phyloP scores from a whole-genome alignment of 257 asterid species.

The Cruciata laevipes region DNA sequence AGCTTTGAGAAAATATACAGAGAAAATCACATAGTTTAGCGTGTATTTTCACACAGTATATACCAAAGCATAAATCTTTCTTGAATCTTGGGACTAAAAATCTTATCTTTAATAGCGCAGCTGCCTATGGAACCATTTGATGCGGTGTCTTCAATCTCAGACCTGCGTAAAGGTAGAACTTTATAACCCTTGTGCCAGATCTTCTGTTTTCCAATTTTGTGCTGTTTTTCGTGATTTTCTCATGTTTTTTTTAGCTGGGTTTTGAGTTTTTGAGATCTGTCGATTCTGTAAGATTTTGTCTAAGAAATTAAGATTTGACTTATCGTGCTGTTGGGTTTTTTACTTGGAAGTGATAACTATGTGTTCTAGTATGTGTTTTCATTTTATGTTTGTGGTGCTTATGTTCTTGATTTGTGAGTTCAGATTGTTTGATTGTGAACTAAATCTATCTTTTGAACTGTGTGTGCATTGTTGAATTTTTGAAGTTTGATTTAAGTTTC shows the following conservation, averaged over 20 bases:
- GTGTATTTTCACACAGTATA: background rate
- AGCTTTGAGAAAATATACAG: slow-evolving; percentile 8
- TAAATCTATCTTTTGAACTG: background rate
- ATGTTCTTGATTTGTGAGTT: background rate
- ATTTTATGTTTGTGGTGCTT: background rate
- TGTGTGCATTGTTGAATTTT: background rate
- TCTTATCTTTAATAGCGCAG: slow-evolving; percentile 21
- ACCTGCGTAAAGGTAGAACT: slow-evolving; percentile 58
- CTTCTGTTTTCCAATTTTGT: slow-evolving; percentile 15
- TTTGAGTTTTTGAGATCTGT: slow-evolving; percentile 41
- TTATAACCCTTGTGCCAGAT: slow-evolving; percentile 20
- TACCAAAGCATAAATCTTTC: slow-evolving; percentile 3
- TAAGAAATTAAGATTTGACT: slow-evolving; percentile 14
- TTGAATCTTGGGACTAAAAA: slow-evolving; percentile 24
- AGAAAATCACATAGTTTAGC: slow-evolving; percentile 19
- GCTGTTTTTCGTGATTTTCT: background rate
- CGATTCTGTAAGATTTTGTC: slow-evolving; percentile 20
- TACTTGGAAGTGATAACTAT: background rate
- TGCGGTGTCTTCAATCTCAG: slow-evolving; percentile 35
- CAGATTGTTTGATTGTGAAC: background rate
- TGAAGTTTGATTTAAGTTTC: background rate
- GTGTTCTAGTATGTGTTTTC: background rate
- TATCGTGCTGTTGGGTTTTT: slow-evolving; percentile 10
- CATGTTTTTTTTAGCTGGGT: slow-evolving; percentile 10
- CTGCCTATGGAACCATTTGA: slow-evolving; percentile 45